Conservation (phyloP, 345 rosid genomes). For the Corymbia maculata region DNA sequence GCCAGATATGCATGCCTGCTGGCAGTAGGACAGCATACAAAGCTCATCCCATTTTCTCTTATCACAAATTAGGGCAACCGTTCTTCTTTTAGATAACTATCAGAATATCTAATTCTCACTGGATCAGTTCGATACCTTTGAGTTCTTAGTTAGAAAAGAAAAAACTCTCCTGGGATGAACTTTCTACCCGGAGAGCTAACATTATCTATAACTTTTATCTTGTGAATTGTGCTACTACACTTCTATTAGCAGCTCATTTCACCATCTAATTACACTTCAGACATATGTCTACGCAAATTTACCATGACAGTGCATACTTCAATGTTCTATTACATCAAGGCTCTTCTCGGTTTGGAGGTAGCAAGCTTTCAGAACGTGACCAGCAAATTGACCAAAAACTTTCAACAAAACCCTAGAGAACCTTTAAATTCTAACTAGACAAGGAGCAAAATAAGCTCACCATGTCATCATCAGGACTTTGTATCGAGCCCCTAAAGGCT, state of each 20-base stretch:
- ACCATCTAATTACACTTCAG: not conserved
- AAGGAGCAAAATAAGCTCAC: constrained; percentile 26
- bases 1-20: not conserved
- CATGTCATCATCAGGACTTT: constrained; percentile 39
- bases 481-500: constrained; percentile 22
- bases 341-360: not conserved
- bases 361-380: not conserved
- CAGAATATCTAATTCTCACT: not conserved
- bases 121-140: not conserved
- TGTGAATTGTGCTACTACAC: not conserved
- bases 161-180: not conserved
- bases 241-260: not conserved
- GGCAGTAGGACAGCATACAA: not conserved
- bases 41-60: not conserved
- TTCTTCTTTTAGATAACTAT: not conserved
- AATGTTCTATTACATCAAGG: not conserved
- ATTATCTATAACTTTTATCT: not conserved
- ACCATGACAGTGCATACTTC: not conserved
- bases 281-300: not conserved
- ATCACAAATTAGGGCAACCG: not conserved
- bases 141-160: not conserved
- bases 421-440: not conserved
- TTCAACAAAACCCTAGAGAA: not conserved
- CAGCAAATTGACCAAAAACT: not conserved
- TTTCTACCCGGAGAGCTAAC: not conserved